Percentiles rank a stretch among this genome's conserved stretches.
Conservation (phyloP, 1,284 basidiomycete species). For the Phlebopus sp. region DNA sequence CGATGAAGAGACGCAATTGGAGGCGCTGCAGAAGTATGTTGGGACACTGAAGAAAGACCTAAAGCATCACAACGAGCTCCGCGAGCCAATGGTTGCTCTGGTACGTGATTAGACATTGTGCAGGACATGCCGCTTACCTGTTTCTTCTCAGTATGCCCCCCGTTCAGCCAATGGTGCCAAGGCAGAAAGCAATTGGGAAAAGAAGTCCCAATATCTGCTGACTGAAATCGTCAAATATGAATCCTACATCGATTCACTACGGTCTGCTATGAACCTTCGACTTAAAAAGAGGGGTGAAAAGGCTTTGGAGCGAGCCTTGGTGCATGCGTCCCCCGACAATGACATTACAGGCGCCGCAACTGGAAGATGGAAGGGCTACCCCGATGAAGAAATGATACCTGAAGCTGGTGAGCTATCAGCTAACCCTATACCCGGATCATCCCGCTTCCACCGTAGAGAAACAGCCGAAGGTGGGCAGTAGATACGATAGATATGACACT, state of each 20-base stretch:
- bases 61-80: constrained; percentile 79
- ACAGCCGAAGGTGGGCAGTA: constrained; percentile 37
- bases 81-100: constrained; percentile 79
- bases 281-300: constrained; percentile 86
- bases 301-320: constrained; percentile 74
- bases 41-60: constrained; percentile 74
- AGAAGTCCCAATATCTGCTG: constrained; percentile 83
- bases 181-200: constrained; percentile 89
- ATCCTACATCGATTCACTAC: constrained; percentile 89
- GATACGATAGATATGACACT: constrained; percentile 18
- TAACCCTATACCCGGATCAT: constrained; percentile 2
- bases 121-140: constrained; percentile 8
- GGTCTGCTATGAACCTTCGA: constrained; percentile 75
- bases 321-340: constrained; percentile 38
- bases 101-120: constrained; percentile 44
- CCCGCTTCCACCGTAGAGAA: constrained; percentile 45
- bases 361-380: constrained; percentile 49
- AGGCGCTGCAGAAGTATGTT: constrained; percentile 83
- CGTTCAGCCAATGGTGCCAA: constrained; percentile 73
- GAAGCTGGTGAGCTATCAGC: constrained; percentile 24
- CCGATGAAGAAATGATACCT: constrained; percentile 40
- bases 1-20: constrained; percentile 89
- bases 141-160: constrained; percentile 63
- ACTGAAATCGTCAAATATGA: constrained; percentile 95
- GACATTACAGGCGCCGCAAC: constrained; percentile 38